phyloP scores from a whole-genome alignment of 345 rosid species.

The Eucalyptus tenuipes region DNA sequence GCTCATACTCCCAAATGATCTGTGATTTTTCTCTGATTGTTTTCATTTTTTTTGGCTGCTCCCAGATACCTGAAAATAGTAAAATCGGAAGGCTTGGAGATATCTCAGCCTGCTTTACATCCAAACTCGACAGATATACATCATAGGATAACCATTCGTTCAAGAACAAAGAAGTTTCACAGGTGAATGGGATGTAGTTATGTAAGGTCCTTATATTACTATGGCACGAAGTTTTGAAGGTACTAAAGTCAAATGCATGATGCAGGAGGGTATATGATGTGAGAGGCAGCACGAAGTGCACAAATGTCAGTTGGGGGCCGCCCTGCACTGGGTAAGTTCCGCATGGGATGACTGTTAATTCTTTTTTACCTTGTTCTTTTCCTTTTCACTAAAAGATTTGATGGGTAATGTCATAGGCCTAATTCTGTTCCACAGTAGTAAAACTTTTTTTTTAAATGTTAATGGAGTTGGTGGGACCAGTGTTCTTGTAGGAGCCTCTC shows the following conservation, averaged over 20 bases:
- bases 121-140: constrained; percentile 94
- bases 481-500: neutral
- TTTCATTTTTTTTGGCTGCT: neutral
- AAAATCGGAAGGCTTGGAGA: constrained; percentile 74
- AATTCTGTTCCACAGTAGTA: neutral
- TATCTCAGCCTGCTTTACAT: constrained; percentile 95
- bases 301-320: constrained; percentile 80
- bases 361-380: neutral
- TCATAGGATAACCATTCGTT: constrained; percentile 86
- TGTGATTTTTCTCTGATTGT: neutral
- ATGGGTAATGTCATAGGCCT: neutral
- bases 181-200: constrained; percentile 23
- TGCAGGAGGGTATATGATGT: constrained; percentile 77
- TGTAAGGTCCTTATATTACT: neutral
- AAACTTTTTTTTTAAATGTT: neutral
- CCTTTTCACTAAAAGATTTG: neutral
- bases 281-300: constrained; percentile 83
- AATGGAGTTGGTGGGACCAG: neutral
- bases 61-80: constrained; percentile 69
- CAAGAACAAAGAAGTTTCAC: constrained; percentile 62
- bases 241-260: neutral
- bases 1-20: neutral
- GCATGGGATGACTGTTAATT: neutral
- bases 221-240: neutral
- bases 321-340: constrained; percentile 87